Conservation (phyloP, 2,329 filamentous ascomycete species). For the Colletotrichum tabaci region DNA sequence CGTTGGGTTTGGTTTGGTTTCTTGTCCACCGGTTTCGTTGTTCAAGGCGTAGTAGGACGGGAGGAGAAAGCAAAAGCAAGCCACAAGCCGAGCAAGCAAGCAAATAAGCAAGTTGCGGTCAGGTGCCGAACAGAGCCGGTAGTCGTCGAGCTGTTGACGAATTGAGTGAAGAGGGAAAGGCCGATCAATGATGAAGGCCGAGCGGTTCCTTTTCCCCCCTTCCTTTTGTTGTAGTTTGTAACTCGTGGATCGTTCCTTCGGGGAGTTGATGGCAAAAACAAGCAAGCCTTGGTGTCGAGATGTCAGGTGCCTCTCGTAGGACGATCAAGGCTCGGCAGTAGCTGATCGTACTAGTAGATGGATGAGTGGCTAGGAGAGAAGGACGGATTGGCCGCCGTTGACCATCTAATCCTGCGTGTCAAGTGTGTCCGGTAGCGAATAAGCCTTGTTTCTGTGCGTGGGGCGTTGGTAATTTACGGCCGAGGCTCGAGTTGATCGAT, state of each 20-base stretch:
- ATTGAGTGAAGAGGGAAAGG: constrained; percentile 28
- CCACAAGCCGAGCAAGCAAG: constrained; percentile 2
- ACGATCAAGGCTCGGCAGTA: constrained; percentile 26
- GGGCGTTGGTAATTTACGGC: constrained; percentile 5
- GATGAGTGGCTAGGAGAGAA: constrained; percentile 22
- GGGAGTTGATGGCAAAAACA: constrained; percentile 22
- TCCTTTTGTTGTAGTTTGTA: neutral
- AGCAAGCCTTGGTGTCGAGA: constrained; percentile 1
- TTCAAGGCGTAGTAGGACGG: neutral
- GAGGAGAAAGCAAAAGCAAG: neutral
- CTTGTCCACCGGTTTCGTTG: too few relatives aligned
- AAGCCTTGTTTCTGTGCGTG: constrained; percentile 13
- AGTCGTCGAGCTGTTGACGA: neutral
- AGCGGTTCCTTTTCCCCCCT: neutral
- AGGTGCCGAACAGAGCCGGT: neutral
- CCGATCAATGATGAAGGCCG: neutral
- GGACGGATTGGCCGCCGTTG: constrained; percentile 28
- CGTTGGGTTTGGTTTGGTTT: constrained; percentile 11
- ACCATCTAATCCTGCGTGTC: neutral
- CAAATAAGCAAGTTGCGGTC: constrained; percentile 21
- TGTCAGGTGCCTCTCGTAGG: constrained; percentile 36
- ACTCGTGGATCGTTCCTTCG: constrained; percentile 23
- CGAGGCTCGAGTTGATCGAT: constrained; percentile 17
- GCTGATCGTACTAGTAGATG: neutral
- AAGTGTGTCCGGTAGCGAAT: neutral